phyloP scores from a whole-genome alignment of 352 stramenopile genomes.

The Phytophthora hibernalis region DNA sequence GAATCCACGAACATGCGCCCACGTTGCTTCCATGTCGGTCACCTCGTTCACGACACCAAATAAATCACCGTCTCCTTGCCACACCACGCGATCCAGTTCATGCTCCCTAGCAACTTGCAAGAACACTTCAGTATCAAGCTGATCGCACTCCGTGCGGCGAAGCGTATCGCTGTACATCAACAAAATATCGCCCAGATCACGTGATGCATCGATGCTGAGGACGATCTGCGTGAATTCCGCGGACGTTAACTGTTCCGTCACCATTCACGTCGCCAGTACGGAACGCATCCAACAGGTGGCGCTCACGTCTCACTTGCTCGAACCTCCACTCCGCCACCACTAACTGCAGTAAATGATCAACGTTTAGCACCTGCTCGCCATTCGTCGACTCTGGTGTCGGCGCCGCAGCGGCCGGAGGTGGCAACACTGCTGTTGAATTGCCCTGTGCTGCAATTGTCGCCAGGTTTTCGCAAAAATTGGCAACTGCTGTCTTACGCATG shows the following conservation, averaged over 20 bases:
- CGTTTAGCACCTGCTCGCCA: slow-evolving; percentile 58
- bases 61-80: slow-evolving; percentile 74
- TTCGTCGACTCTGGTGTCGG: neutral
- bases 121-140: slow-evolving; percentile 68
- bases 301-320: slow-evolving; percentile 75
- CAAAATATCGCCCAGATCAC: slow-evolving; percentile 72
- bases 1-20: slow-evolving; percentile 56
- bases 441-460: slow-evolving; percentile 52
- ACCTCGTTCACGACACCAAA: slow-evolving; percentile 74
- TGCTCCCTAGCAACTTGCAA: slow-evolving; percentile 80
- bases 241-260: slow-evolving; percentile 75
- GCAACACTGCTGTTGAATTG: slow-evolving; percentile 33
- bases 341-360: slow-evolving; percentile 72
- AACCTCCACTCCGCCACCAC: slow-evolving; percentile 73
- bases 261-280: slow-evolving; percentile 82
- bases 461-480: slow-evolving; percentile 72
- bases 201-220: slow-evolving; percentile 72
- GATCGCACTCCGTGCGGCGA: slow-evolving; percentile 62
- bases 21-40: slow-evolving; percentile 70
- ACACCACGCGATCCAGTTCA: slow-evolving; percentile 74
- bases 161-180: slow-evolving; percentile 87
- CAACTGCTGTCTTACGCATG: slow-evolving; percentile 72
- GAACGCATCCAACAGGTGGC: slow-evolving; percentile 73
- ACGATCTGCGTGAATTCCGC: slow-evolving; percentile 86
- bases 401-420: neutral